Evolutionary conservation across 2,329 filamentous ascomycete species (phyloP).

Genomic region (Colletotrichum falcatum): DNA sequence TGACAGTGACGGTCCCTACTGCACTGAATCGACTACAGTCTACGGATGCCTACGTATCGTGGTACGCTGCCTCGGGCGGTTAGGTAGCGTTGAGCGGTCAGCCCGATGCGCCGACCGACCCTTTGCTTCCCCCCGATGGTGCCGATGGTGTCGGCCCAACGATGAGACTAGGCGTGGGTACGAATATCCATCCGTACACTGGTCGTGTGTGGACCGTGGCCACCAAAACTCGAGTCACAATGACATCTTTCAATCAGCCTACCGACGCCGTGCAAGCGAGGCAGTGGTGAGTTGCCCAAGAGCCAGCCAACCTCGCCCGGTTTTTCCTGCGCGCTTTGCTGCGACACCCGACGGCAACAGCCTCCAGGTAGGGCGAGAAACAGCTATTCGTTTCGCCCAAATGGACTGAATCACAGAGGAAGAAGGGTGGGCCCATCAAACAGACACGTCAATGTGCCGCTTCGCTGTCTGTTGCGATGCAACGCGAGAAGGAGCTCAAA

Average conservation of each 20-base stretch:
- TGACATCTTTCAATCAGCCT: neutral
- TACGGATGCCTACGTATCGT: no score
- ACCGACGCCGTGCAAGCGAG: no score
- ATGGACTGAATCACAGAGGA: constrained; percentile 9
- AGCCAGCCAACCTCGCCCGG: neutral
- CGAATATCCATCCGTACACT: no score
- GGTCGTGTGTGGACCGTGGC: neutral
- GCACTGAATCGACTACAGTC: constrained; percentile 5
- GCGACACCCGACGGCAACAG: constrained; percentile 13
- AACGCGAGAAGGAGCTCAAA: constrained; percentile 7
- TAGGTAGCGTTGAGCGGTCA: neutral
- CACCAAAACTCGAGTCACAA: neutral
- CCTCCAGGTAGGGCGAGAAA: constrained; percentile 26
- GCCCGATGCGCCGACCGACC: constrained; percentile 6
- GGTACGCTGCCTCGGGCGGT: no score
- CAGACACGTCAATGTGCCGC: constrained; percentile 5
- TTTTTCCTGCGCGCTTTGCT: neutral
- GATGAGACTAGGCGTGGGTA: constrained; percentile 11
- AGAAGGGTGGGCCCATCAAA: neutral
- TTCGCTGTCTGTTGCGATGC: neutral
- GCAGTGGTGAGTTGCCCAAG: constrained; percentile 1
- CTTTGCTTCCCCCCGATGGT: neutral
- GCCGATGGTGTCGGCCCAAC: constrained; percentile 17
- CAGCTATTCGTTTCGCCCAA: constrained; percentile 31
- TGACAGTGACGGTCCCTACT: constrained; percentile 27